Evolutionary conservation across 1,139 yeast species (phyloP), one percentile per base, ranked within the genome.

Genomic region (Candida tropicalis): DNA sequence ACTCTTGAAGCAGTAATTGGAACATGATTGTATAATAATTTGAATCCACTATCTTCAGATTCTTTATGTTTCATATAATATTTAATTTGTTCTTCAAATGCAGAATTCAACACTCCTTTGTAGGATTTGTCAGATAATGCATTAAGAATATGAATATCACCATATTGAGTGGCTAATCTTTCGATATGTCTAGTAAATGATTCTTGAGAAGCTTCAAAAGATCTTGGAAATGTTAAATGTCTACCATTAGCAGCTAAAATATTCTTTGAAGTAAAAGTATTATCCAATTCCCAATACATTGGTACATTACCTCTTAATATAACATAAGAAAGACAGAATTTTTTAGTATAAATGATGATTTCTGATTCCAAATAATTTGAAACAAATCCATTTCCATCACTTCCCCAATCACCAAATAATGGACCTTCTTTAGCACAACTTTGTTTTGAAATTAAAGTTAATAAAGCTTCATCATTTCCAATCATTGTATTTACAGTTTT

Each of bases 251-350:
- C 73, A 11, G 79, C 71, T n/a, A 70, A 43, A 28, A 72, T 49
- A 18, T 55, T 62, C 45, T 61, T 66, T 39, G 68, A 68, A 12
- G 58, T 44, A 34, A 58, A 55, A 48, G 79, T 81, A 44, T 72
- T 74, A 42, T 82, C 86, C 55, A 63, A 65, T 42, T 71, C 75
- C 77, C 87, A 85, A 54, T 78, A 82, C 24, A 84, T 62, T 0
- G 95, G 93, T 2, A 81, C 83, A 58, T 85, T 85, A 0, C 90
- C 93, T 45, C 85, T 60, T 1, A 83, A 63, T 39, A 82, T 75
- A 1, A 80, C 73, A 52, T 83, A 83, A 2, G 87, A 75, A 47
- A 81, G 73, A 45, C 82, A 73, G 48, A 71, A 75, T 12, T 62
- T 61, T 28, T 75, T 73, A 4, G 82, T 76, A 43, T 79, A 79